A percentile compares a stretch with the other conserved stretches of the same genome.
Conservation (phyloP, 2,329 filamentous ascomycete species). For the Phaeosphaeria sp. region DNA sequence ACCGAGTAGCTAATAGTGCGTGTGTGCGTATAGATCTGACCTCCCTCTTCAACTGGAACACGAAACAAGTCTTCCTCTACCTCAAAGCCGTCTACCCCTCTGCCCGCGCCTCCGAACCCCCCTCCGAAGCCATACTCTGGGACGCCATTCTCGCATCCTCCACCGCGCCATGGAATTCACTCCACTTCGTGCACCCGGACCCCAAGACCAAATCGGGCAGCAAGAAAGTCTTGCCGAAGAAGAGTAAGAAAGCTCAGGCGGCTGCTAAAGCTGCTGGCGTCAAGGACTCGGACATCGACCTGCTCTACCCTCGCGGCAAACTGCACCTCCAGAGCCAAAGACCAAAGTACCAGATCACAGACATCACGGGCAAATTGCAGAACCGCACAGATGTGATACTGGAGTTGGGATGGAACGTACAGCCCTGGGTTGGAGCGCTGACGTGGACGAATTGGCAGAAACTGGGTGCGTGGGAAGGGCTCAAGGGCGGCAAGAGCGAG, state of each 20-base stretch:
- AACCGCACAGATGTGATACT: constrained; percentile 76
- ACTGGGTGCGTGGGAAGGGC: constrained; percentile 68
- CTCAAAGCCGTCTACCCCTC: constrained; percentile 78
- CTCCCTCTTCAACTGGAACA: constrained; percentile 98
- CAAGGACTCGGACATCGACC: background rate
- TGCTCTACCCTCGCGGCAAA: constrained; percentile 65
- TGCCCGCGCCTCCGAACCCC: constrained; percentile 49
- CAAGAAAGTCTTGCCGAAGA: constrained; percentile 22
- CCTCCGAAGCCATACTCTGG: constrained; percentile 84
- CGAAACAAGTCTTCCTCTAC: constrained; percentile 97
- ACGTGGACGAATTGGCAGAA: constrained; percentile 70
- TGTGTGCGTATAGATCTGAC: constrained; percentile 69
- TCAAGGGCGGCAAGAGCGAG: constrained; percentile 70
- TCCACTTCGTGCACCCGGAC: constrained; percentile 63
- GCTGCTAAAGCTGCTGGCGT: constrained; percentile 14
- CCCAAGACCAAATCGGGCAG: constrained; percentile 55
- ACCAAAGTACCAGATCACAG: constrained; percentile 97
- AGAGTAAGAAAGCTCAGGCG: constrained; percentile 46
- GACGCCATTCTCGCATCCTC: constrained; percentile 87
- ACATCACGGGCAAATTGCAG: constrained; percentile 80
- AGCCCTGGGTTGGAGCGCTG: constrained; percentile 92
- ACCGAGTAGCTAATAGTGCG: background rate
- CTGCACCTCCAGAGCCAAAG: constrained; percentile 82
- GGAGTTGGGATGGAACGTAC: constrained; percentile 91
- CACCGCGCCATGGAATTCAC: constrained; percentile 62